phyloP scores from a whole-genome alignment of 345 rosid species.

The Populus tremula region DNA sequence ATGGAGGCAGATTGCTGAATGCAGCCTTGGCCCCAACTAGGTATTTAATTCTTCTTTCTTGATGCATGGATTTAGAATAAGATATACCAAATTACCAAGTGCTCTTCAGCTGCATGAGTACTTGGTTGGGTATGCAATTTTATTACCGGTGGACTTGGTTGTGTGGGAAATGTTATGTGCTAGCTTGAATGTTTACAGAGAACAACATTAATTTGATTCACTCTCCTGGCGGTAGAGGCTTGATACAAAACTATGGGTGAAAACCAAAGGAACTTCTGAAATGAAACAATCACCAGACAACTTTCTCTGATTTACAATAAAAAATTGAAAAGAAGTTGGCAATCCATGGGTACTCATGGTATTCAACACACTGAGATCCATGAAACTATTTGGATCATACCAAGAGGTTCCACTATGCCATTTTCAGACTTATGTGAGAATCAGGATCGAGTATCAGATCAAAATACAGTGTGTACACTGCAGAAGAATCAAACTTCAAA shows the following conservation, averaged over 20 bases:
- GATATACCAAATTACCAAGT: background rate
- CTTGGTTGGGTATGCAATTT: background rate
- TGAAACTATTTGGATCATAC: background rate
- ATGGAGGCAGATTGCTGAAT: conserved; percentile 70
- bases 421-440: background rate
- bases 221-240: too few relatives aligned
- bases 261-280: background rate
- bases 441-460: background rate
- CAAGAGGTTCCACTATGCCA: background rate
- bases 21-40: conserved; percentile 43
- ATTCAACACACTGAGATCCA: background rate
- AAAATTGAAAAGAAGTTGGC: background rate
- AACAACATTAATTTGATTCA: background rate
- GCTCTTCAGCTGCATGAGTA: background rate
- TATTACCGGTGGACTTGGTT: background rate
- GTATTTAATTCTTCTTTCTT: background rate
- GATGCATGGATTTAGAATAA: background rate
- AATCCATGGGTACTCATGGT: background rate
- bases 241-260: background rate
- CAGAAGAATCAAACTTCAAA: background rate
- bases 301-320: too few relatives aligned
- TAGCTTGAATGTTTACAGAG: background rate
- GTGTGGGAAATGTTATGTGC: background rate
- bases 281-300: too few relatives aligned
- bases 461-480: background rate